Evolutionary conservation across 768 basidiomycete species (phyloP), one percentile per base, ranked within the genome.

Genomic region (Russula compacta): DNA sequence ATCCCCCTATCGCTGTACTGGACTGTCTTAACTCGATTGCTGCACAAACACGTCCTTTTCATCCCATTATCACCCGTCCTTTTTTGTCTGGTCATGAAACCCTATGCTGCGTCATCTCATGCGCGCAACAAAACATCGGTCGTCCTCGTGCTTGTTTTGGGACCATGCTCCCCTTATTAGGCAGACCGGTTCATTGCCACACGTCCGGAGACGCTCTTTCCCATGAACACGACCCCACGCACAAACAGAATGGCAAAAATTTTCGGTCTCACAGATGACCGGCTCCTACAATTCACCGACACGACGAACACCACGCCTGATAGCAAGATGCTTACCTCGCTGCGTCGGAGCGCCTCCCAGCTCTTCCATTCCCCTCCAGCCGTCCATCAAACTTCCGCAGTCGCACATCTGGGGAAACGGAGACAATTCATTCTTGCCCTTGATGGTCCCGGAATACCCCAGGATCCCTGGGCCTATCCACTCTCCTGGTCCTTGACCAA

Each of bases 231-330:
- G 39, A 86, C 84, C 1, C 85, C 85, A 12, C 81, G 85, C 17
- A 84, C 85, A n/a, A 81, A 78, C 56, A 80, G 85, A 21, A 83
- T 86, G 48, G 81, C 83, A 65, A 80, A 80, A 64, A 73, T 80
- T 29, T 83, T 86, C 47, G 85, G 85, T 8, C 76, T 86, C 40
- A 65, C 79, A 8, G 81, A 81, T 64, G 81, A 82, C 60, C 77
- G 79, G 19, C 68, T 86, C 35, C 72, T 86, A 56, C 80, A 74
- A 50, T 86, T 77, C 69, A 73, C 75, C 43, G 80, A 83, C 39
- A 72, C 73, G 1, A 58, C 72, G 1, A 65, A 67, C 50, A 60
- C 70, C 24, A 49, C 67, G 12, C 70, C 73, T 6, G 75, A 79
- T 29, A 71, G 72, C 47, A 77, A 74, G 38, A 76, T 82, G 53